Evolutionary conservation across 257 asterid genomes (phyloP), one percentile per base, ranked within the genome.

Genomic region (Ophiorrhiza pumila): DNA sequence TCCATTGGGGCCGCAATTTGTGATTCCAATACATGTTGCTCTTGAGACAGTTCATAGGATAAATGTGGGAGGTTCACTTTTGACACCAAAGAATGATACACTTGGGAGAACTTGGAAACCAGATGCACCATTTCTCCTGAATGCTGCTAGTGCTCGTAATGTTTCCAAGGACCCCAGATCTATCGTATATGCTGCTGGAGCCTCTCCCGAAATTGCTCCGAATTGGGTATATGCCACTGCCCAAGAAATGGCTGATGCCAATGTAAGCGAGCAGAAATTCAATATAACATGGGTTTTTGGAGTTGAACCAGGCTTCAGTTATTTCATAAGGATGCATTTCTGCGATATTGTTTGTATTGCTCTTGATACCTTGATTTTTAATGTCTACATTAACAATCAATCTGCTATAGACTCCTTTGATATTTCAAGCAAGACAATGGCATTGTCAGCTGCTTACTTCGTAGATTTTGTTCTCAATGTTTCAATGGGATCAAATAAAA

Each of bases 201-300:
- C 46, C 37, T 74, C 85, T 1, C 74, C 73, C 25, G 83, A 81
- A 66, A 78, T 78, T 63, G 85, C 83, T 3, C 85, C 85, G 0
- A 76, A 81, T 61, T 71, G 71, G 77, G 80, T 78, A 13, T 81
- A 81, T 39, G 77, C 82, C 46, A 81, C 83, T 31, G 85, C 78
- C 10, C 85, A 81, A 52, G 83, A 78, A 81, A 81, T 81, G 85
- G 80, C 80, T 1, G 83, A 78, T 61, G 83, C 73, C 46, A 68
- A 78, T 60, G 83, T 76, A 10, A 56, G 43, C 25, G 82, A 81
- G 29, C 82, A 56, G 62, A 82, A 63, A 72, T 82, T 82, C 68
- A 82, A 82, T 11, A 56, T 82, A 4, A 67, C 83, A 9, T 82
- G 83, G 86, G 58, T 46, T 1, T 79, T 82, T 66, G 72, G 68